Evolutionary conservation across 306 rosid species (phyloP), one percentile per base, ranked within the genome.

Genomic region (Comarum palustre): DNA sequence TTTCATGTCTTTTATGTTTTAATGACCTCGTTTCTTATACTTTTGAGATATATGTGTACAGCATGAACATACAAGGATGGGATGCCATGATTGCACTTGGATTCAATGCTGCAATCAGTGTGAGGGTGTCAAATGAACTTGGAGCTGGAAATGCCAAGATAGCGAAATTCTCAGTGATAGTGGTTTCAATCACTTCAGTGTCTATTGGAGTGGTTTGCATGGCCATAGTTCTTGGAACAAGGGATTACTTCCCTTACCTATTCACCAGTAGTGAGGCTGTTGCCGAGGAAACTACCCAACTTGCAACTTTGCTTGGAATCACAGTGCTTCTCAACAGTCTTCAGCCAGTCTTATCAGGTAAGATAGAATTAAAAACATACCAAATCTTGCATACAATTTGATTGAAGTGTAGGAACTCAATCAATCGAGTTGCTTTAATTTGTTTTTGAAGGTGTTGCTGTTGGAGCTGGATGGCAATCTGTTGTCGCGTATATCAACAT

Each of bases 401-500:
- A 11, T 25, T 25, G 8, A 22, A 25, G 38, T 22, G 5, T 34
- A 2, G 36, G 3, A 34, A 34, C 24, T 36, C 9, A 5, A 45
- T 36, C 42, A 16, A 4, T 45, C 16, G 14, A 19, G 5, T 41
- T 59, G 46, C 45, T 7, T 22, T 24, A 34, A 41, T 43, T 63
- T 75, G 41, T 48, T 66, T 66, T 2, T 31, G 66, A 76, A 92
- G 96, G 97, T 74, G 97, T 92, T 74, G 97, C 93, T 73, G 73
- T 92, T 75, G 97, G 97, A 79, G 96, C 93, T 36, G 97, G 96
- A 3, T 89, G 97, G 97, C 97, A 89, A 79, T 32, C 91, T 70
- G 74, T 92, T 22, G 88, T 89, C 12, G 96, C 96, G 46, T 89
- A 92, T 79, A 89, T 92, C 81, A 92, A 92, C 71, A 75, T 92